A percentile compares a stretch with the other conserved stretches of the same genome.
Evolutionary conservation across 495 filamentous ascomycete species (phyloP).

Genomic region (Xylaria longipes): DNA sequence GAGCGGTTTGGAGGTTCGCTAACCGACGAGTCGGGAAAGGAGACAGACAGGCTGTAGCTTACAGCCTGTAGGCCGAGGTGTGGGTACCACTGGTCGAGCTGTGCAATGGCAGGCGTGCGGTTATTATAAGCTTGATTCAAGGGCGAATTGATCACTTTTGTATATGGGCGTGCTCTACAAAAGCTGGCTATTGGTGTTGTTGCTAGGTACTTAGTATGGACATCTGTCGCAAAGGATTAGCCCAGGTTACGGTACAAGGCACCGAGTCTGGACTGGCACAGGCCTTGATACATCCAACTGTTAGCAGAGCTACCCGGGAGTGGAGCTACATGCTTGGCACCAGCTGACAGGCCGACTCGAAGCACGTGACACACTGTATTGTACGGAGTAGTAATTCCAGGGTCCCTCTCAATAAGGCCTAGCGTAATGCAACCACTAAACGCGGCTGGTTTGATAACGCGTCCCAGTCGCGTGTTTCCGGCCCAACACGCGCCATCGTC

Average conservation of each 20-base stretch:
- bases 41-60: neutral
- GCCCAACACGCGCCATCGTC: neutral
- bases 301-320: slow-evolving; percentile 7
- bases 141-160: neutral
- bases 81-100: neutral
- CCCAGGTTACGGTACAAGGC: neutral
- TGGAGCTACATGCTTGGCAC: neutral
- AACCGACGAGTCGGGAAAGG: neutral
- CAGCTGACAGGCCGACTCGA: neutral
- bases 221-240: slow-evolving; percentile 13
- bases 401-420: neutral
- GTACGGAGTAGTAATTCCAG: neutral
- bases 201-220: neutral
- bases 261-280: neutral
- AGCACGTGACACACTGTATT: slow-evolving; percentile 13
- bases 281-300: neutral
- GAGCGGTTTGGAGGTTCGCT: neutral
- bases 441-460: slow-evolving; percentile 31
- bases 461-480: slow-evolving; percentile 11
- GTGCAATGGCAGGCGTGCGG: neutral
- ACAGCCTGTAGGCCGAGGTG: neutral
- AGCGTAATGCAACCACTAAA: slow-evolving; percentile 40
- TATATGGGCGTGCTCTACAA: neutral
- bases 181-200: neutral
- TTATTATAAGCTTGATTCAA: neutral